Evolutionary conservation across 2,329 filamentous ascomycete species (phyloP).

Genomic region (Fusarium proliferatum): DNA sequence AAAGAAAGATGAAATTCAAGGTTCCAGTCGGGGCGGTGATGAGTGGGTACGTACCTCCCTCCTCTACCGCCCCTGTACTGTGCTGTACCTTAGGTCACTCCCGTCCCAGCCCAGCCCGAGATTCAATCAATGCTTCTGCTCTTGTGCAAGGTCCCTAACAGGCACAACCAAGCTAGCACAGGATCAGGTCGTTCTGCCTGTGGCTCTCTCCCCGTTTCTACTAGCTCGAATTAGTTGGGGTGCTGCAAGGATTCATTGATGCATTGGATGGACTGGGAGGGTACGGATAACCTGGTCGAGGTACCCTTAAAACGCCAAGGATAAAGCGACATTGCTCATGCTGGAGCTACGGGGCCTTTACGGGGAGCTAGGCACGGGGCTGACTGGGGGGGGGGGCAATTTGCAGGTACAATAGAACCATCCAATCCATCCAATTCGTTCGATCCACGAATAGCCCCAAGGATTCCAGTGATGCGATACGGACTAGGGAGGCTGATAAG

Average conservation of each 20-base stretch:
- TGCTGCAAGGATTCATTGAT: conserved; percentile 37
- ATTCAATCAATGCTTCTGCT: conserved; percentile 30
- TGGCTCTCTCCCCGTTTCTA: conserved; percentile 44
- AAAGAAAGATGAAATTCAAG: conserved; percentile 51
- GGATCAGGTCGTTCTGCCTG: conserved; percentile 33
- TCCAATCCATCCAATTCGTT: not conserved
- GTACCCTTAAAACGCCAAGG: conserved; percentile 42
- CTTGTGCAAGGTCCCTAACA: conserved; percentile 18
- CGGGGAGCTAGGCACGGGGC: conserved; percentile 41
- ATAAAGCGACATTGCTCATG: conserved; percentile 40
- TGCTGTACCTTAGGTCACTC: conserved; percentile 16
- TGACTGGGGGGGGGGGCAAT: conserved; percentile 30
- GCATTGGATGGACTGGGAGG: conserved; percentile 37
- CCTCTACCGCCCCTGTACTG: conserved; percentile 23
- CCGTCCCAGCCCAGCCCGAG: conserved; percentile 25
- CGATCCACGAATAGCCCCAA: conserved; percentile 9
- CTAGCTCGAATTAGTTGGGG: conserved; percentile 41
- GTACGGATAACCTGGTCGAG: conserved; percentile 31
- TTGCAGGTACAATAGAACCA: not conserved
- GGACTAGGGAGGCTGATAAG: not conserved
- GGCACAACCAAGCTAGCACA: conserved; percentile 21
- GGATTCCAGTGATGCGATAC: conserved; percentile 8
- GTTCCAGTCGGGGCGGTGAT: conserved; percentile 44
- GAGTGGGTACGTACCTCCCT: conserved; percentile 46
- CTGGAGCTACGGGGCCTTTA: conserved; percentile 42